A percentile compares a stretch with the other conserved stretches of the same genome.
Evolutionary conservation across 2,329 filamentous ascomycete species (phyloP).

Genomic region (Periconia macrospinosa): DNA sequence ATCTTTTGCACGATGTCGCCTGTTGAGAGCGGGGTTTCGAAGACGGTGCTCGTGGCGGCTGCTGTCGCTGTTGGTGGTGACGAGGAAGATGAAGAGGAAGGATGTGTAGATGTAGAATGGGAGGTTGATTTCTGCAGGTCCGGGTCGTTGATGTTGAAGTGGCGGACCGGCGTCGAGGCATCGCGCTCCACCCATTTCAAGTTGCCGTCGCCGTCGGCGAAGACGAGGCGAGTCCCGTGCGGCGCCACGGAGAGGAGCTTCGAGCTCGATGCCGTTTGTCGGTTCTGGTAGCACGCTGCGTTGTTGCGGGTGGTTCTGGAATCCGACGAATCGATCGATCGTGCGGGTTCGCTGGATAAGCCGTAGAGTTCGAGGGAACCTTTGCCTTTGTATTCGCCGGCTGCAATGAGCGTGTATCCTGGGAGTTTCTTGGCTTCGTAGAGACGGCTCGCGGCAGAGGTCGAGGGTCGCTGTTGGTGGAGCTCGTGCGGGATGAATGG

Average conservation of each 20-base stretch:
- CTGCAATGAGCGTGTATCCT: constrained; percentile 73
- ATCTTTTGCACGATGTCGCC: constrained; percentile 83
- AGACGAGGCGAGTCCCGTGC: constrained; percentile 80
- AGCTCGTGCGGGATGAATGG: constrained; percentile 66
- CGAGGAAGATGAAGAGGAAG: too few relatives aligned
- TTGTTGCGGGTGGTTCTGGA: constrained; percentile 46
- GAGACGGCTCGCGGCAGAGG: constrained; percentile 58
- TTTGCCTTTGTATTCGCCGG: constrained; percentile 88
- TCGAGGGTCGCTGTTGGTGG: constrained; percentile 57
- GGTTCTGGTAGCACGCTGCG: constrained; percentile 58
- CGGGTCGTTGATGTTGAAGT: constrained; percentile 59
- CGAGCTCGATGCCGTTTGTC: constrained; percentile 77
- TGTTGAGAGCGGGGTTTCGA: not conserved
- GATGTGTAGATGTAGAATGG: not conserved
- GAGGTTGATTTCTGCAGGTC: not conserved
- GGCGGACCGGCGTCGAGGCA: constrained; percentile 60
- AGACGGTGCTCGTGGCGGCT: not conserved
- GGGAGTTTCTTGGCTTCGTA: constrained; percentile 55
- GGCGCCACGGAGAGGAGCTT: constrained; percentile 80
- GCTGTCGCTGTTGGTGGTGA: not conserved
- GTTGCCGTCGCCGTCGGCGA: constrained; percentile 80
- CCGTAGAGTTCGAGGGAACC: constrained; percentile 88
- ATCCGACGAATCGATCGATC: constrained; percentile 33
- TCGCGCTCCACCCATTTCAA: constrained; percentile 92
- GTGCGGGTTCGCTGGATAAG: constrained; percentile 47